phyloP scores from a whole-genome alignment of 371 early-diverging fungal genomes.

The Batkoa obscura region DNA sequence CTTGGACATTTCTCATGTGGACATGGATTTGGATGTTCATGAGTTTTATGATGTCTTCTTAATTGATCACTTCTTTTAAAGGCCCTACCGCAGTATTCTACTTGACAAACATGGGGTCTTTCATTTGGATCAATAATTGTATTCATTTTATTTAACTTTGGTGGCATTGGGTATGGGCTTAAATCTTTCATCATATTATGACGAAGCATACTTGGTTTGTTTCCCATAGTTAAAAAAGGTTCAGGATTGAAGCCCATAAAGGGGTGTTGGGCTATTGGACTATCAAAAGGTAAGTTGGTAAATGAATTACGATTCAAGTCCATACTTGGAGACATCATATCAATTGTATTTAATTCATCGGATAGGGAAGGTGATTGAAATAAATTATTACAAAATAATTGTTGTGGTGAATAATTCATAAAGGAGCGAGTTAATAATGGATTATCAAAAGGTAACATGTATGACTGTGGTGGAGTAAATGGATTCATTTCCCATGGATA shows the following conservation, averaged over 20 bases:
- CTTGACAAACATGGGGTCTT: conserved; percentile 3
- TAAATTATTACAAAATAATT: not conserved
- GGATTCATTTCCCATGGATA: not conserved
- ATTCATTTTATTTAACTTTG: not conserved
- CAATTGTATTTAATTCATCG: not conserved
- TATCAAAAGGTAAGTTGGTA: not conserved
- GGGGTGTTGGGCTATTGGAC: not conserved
- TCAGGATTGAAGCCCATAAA: not conserved
- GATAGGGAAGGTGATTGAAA: not conserved
- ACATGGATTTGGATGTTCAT: conserved; percentile 2
- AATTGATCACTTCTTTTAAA: not conserved
- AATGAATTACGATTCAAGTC: not conserved
- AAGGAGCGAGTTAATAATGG: not conserved
- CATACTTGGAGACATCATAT: not conserved
- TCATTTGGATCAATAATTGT: not conserved
- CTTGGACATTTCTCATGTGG: conserved; percentile 1
- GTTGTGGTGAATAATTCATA: not conserved
- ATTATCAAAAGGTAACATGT: not conserved
- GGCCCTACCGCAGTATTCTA: conserved; percentile 3
- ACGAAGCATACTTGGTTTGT: not conserved
- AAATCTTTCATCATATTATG: not conserved
- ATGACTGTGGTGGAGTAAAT: not conserved
- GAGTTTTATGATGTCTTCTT: conserved; percentile 1
- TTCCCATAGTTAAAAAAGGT: not conserved
- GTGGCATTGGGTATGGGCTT: conserved; percentile 1